These are phyloP conservation scores for Penicillium sp. DNA, from an alignment of 2,329 filamentous ascomycete species.

Conservation along the genomic window DNA sequence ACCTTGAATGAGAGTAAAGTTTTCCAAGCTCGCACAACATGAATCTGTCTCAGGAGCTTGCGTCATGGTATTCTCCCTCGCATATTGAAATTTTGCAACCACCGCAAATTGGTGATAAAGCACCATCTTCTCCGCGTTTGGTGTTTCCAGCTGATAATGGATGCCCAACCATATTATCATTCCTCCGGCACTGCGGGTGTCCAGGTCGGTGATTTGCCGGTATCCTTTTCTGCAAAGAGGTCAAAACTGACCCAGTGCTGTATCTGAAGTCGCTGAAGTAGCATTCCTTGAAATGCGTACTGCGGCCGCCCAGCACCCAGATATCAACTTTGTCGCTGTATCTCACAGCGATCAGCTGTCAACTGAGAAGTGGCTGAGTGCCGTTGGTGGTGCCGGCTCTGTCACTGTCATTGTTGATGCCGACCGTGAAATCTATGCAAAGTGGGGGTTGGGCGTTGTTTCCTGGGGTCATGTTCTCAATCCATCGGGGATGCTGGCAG, in stretches of 20 bases:
- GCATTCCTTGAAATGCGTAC: conserved; percentile 6
- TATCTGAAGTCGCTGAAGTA: conserved; percentile 3
- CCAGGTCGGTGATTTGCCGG: conserved; percentile 3
- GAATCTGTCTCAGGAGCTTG: conserved; percentile 2
- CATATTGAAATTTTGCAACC: neutral
- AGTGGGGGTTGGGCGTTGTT: conserved; percentile 6
- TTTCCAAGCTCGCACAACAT: neutral
- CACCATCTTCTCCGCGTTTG: conserved; percentile 1
- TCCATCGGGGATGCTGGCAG: neutral
- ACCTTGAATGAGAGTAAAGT: neutral
- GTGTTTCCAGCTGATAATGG: neutral
- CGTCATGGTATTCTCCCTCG: conserved; percentile 1
- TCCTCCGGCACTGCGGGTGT: conserved; percentile 11
- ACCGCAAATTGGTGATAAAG: neutral
- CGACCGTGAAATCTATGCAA: conserved; percentile 5
- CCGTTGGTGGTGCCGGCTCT: neutral
- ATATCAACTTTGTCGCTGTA: conserved; percentile 13
- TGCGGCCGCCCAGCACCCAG: conserved; percentile 2
- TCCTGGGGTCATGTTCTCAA: conserved; percentile 7
- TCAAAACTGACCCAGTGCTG: neutral
- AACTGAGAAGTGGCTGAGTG: conserved; percentile 10
- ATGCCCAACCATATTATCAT: conserved; percentile 7
- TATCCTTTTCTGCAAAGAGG: neutral
- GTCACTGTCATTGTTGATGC: conserved; percentile 9
- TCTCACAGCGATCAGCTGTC: conserved; percentile 11